Evolutionary conservation across 1,284 basidiomycete genomes (phyloP), one percentile per base, ranked within the genome.

Genomic region (Pseudozyma hubeiensis): DNA sequence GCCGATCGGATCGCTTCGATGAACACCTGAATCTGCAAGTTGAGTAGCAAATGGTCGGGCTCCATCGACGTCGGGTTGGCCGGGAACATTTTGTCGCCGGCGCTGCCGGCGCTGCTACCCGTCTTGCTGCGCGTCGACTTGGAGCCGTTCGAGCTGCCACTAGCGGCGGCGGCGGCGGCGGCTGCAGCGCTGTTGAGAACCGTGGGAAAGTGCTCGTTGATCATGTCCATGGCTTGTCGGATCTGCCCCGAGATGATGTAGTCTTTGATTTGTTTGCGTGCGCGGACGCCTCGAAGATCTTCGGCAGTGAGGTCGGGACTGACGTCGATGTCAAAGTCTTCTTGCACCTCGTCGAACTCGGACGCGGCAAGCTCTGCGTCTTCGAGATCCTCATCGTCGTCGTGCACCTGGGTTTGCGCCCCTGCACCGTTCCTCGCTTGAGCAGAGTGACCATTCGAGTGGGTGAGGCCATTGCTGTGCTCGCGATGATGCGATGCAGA

Each of bases 1-100:
- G 73, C 74, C 0, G 91, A 90, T 35, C 93, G 90, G 68, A 91
- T 90, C 8, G 90, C 88, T 84, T 95, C 93, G 75, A 92, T 90
- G 85, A 94, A 94, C 0, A 89, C 88, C 47, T 91, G 89, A 39
- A 94, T 91, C 73, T 91, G 91, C 49, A 95, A 88, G 78, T 94
- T 93, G 71, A 95, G 88, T 39, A 87, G 86, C 48, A 95, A 87
- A 78, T 93, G 92, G 1, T 87, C 85, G 16, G 92, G 91, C 50
- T 92, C 88, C 33, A 90, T 76, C 7, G 83, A 84, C 14, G 79
- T 75, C 2, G 78, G 74, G 46, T 79, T 70, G 24, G 80, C 64
- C 4, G 81, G 81, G 1, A 75, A 43, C 31, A 59, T 71, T 59
- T 66, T 65, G 51, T 40, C 71, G 57, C 19, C 57, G 39, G 39